These are phyloP conservation scores for Penstemon davidsonii DNA, from an alignment of 257 asterid species.

Conservation along the genomic window DNA sequence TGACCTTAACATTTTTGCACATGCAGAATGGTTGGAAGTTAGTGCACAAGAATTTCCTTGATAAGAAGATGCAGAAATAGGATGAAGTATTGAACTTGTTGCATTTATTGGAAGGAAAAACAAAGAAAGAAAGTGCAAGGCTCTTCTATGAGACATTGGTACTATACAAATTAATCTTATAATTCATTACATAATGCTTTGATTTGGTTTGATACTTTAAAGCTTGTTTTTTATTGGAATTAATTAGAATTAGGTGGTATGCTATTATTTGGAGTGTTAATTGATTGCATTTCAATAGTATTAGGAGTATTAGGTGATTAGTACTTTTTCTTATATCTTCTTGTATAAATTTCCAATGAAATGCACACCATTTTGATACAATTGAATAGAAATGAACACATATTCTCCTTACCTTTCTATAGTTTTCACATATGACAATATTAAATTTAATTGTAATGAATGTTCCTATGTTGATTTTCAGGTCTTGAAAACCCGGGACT, in stretches of 20 bases:
- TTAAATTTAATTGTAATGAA: not conserved
- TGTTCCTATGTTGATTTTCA: slow-evolving; percentile 25
- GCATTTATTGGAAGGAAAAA: slow-evolving; percentile 46
- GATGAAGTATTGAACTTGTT: slow-evolving; percentile 47
- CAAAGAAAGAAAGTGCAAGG: slow-evolving; percentile 62
- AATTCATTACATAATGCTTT: not conserved
- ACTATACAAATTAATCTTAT: not conserved
- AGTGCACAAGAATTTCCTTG: slow-evolving; percentile 44
- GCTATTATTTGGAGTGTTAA: too few relatives aligned
- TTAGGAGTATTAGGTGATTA: too few relatives aligned
- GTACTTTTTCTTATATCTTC: too few relatives aligned
- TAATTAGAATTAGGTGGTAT: too few relatives aligned
- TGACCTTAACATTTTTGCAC: not conserved
- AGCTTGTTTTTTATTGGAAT: too few relatives aligned
- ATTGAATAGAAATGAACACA: too few relatives aligned
- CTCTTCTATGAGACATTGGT: slow-evolving; percentile 85
- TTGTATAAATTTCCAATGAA: too few relatives aligned
- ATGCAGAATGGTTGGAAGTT: slow-evolving; percentile 52
- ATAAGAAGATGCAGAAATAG: slow-evolving; percentile 36
- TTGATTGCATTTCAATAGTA: not conserved
- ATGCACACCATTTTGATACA: too few relatives aligned
- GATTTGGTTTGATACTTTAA: too few relatives aligned
- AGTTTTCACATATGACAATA: not conserved
- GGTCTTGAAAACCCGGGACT: slow-evolving; percentile 65
- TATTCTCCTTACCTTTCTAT: not conserved